Base-by-base conservation (phyloP, 2,329 filamentous ascomycete species). In the Metarhizium brunneum region DNA sequence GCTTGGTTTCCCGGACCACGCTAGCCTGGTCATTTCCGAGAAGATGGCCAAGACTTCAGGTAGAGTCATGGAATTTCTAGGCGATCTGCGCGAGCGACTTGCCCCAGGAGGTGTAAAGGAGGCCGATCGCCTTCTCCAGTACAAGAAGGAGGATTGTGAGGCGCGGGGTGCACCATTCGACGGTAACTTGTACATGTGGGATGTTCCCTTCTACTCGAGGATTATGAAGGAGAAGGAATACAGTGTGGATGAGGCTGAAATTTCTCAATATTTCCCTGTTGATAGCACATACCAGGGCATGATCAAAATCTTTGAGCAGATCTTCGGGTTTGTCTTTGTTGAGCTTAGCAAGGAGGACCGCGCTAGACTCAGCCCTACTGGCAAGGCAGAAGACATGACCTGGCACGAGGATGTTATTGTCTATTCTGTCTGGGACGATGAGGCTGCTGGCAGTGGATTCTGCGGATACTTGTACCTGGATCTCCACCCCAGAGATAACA, bases 391-490 rank as follows among this genome's bases (percentile, higher is more conserved):
- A 55, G 87, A 90, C 60, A 87, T 92, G 62, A 76, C 83, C 1
- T 94, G 89, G 89, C 89, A 94, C 64, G 81, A 87, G 60, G 89
- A 92, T 63, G 88, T 92, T n/a, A 84, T 87, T 59, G 70, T 92
- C 56, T 92, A 90, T 73, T 87, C 84, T 52, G 89, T 94, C 7
- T 92, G 89, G 87, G 82, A 94, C 63, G 86, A 92, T 59, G 81
- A 83, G 57, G 78, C 77, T 2, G 84, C 87, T 62, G 88, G 88
- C 16, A 76, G 80, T 52, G 82, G 77, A 40, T 94, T 94, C 64
- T 85, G 89, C 6, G 89, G 89, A 45, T 94, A 92, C 67, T 78
- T 94, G 30, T 92, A 92, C 69, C 80, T 94, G 14, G 89, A 94
- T 69, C 78, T 92, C 20, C 87, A 90, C 69, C 88, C 88, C 2